Evolutionary conservation across 208 protist species (phyloP), one percentile per base, ranked within the genome.

Genomic region (Trypanosoma platydactyli): DNA sequence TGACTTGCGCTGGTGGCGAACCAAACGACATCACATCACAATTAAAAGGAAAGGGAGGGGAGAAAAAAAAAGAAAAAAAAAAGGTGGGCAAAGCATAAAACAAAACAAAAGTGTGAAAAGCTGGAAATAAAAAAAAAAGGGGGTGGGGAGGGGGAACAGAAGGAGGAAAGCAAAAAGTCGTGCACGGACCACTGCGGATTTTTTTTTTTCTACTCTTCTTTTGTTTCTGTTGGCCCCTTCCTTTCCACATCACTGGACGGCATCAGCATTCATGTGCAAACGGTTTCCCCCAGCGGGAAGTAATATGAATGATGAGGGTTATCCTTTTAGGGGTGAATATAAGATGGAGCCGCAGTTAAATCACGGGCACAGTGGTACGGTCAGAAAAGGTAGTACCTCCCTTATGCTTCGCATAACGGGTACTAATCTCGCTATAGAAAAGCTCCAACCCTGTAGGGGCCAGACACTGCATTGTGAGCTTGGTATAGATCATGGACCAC

Each of bases 231-330:
- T 18, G 3, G 29, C n/a, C 18, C 22, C 20, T 60, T 51, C n/a
- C n/a, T n/a, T n/a, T n/a, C n/a, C n/a, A n/a, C n/a, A n/a, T n/a
- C n/a, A n/a, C n/a, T n/a, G n/a, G n/a, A n/a, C n/a, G n/a, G n/a
- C n/a, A n/a, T 67, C 6, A 11, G 22, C 61, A 79, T 68, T 53
- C 62, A 38, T 52, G 11, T 53, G 64, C 3, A 41, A 4, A 9
- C 79, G 76, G 51, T 77, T 83, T 20, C 76, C 57, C 0, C 79
- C 75, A 0, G 69, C 84, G 48, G 89, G 86, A 15, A 73, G 78
- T 65, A 92, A 95, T 15, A 92, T 95, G 89, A 92, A 89, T 66
- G 86, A 95, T 54, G 76, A 70, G n/a, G 81, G 78, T 25, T 95
- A 95, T 63, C 89, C 89, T 0, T 95, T 95, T 53, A 80, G 86